Percentiles rank a stretch among this genome's conserved stretches.
These are phyloP conservation scores for Ascosphaera pollenicola DNA, from an alignment of 2,329 filamentous ascomycete genomes.

Conservation along the genomic window DNA sequence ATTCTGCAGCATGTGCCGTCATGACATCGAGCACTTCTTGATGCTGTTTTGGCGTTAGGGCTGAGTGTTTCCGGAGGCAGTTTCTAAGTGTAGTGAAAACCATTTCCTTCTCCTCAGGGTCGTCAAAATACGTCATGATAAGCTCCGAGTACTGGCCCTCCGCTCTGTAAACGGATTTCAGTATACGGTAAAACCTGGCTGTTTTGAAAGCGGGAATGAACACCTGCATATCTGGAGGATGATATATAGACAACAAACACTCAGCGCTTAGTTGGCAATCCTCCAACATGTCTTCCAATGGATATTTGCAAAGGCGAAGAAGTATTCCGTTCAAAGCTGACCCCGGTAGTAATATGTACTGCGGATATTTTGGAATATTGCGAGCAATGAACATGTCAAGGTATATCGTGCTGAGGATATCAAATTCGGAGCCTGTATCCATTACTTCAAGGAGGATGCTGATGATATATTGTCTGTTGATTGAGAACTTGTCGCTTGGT, in stretches of 20 bases:
- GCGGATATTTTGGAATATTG: slow-evolving; percentile 88
- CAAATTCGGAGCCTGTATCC: slow-evolving; percentile 47
- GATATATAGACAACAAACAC: slow-evolving; percentile 82
- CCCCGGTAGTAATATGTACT: slow-evolving; percentile 79
- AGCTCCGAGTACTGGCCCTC: slow-evolving; percentile 64
- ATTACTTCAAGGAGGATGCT: slow-evolving; percentile 83
- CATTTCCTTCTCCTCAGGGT: slow-evolving; percentile 48
- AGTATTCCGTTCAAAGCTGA: slow-evolving; percentile 66
- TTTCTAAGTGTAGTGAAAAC: slow-evolving; percentile 64
- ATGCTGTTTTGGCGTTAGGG: slow-evolving; percentile 45
- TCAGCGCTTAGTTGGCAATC: slow-evolving; percentile 95
- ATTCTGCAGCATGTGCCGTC: slow-evolving; percentile 37
- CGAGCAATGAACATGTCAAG: slow-evolving; percentile 97
- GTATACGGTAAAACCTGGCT: slow-evolving; percentile 70
- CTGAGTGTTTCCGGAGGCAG: slow-evolving; percentile 43
- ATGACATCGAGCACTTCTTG: slow-evolving; percentile 49
- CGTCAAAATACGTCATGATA: slow-evolving; percentile 64
- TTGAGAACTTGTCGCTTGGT: slow-evolving; percentile 31
- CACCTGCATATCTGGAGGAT: slow-evolving; percentile 56
- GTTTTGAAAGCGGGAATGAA: slow-evolving; percentile 58
- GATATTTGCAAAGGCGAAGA: slow-evolving; percentile 63
- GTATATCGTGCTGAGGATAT: slow-evolving; percentile 66
- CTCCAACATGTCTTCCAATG: slow-evolving; percentile 57
- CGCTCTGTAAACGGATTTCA: slow-evolving; percentile 68
- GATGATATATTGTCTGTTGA: slow-evolving; percentile 81